phyloP scores from a whole-genome alignment of 768 basidiomycete species.

The Leccinum fibrillosum region DNA sequence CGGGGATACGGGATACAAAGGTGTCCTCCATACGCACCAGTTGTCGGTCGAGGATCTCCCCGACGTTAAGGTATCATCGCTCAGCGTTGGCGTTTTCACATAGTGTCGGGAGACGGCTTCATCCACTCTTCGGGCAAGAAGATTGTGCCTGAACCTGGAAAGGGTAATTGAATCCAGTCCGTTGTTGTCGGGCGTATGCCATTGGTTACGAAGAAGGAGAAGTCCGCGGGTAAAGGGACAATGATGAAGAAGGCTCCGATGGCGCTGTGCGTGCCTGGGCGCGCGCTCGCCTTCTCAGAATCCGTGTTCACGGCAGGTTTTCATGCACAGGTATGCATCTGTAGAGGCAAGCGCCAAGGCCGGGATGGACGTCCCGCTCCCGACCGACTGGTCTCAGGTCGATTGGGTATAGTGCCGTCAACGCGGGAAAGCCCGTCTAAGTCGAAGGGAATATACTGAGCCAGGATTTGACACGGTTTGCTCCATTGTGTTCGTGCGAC shows the following conservation, averaged over 20 bases:
- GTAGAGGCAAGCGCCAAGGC: conserved; percentile 23
- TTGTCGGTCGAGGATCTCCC: conserved; percentile 33
- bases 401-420: conserved; percentile 16
- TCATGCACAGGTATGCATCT: conserved; percentile 25
- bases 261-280: conserved; percentile 31
- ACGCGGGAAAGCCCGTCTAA: conserved; percentile 2
- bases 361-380: conserved; percentile 23
- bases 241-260: conserved; percentile 42
- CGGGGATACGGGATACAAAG: no score
- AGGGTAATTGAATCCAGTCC: conserved; percentile 13
- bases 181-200: conserved; percentile 32
- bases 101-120: conserved; percentile 25
- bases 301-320: neutral
- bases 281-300: neutral
- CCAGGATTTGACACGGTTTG: conserved; percentile 36
- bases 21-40: conserved; percentile 21
- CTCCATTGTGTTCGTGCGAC: neutral
- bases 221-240: conserved; percentile 48
- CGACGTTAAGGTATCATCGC: conserved; percentile 30
- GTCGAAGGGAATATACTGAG: conserved; percentile 18
- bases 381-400: conserved; percentile 17
- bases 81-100: no score
- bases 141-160: conserved; percentile 33
- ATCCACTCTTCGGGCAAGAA: conserved; percentile 32
- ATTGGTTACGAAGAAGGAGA: conserved; percentile 37